phyloP scores from a whole-genome alignment of 768 basidiomycete species.

The Boletus reticulatus region DNA sequence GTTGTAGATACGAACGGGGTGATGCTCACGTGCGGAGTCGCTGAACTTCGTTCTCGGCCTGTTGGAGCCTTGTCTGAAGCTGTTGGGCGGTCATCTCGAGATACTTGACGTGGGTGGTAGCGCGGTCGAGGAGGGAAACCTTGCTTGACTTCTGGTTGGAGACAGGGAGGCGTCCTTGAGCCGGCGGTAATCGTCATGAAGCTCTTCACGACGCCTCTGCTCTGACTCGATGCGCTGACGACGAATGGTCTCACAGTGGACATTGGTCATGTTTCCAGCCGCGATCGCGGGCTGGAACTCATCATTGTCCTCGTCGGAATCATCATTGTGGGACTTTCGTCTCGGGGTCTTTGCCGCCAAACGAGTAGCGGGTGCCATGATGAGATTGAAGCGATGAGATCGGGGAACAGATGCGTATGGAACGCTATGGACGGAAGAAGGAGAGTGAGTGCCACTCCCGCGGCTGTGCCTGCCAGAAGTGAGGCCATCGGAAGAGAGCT shows the following conservation, averaged over 20 bases:
- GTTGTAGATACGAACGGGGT: not conserved
- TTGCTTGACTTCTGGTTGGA: slow-evolving; percentile 94
- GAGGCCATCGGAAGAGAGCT: slow-evolving; percentile 71
- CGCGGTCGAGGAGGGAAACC: slow-evolving; percentile 84
- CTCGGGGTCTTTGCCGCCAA: slow-evolving; percentile 51
- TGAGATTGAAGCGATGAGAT: slow-evolving; percentile 79
- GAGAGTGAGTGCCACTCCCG: slow-evolving; percentile 60
- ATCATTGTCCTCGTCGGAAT: slow-evolving; percentile 70
- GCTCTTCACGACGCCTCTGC: slow-evolving; percentile 88
- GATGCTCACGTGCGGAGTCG: slow-evolving; percentile 60
- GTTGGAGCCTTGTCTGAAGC: slow-evolving; percentile 71
- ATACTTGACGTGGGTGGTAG: slow-evolving; percentile 83
- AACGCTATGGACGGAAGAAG: slow-evolving; percentile 44
- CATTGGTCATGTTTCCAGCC: slow-evolving; percentile 50
- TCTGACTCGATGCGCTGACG: slow-evolving; percentile 92
- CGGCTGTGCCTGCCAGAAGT: slow-evolving; percentile 66
- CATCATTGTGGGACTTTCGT: slow-evolving; percentile 54
- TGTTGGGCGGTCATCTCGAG: slow-evolving; percentile 78
- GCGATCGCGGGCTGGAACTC: slow-evolving; percentile 61
- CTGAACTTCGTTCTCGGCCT: slow-evolving; percentile 76
- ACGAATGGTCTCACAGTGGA: slow-evolving; percentile 87
- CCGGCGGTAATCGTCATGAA: slow-evolving; percentile 86
- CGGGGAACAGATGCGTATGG: slow-evolving; percentile 65
- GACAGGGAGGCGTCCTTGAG: slow-evolving; percentile 89
- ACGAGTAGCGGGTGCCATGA: slow-evolving; percentile 48